Evolutionary conservation across 2,329 filamentous ascomycete species (phyloP), one percentile per base, ranked within the genome.

Genomic region (Colletotrichum sp.): DNA sequence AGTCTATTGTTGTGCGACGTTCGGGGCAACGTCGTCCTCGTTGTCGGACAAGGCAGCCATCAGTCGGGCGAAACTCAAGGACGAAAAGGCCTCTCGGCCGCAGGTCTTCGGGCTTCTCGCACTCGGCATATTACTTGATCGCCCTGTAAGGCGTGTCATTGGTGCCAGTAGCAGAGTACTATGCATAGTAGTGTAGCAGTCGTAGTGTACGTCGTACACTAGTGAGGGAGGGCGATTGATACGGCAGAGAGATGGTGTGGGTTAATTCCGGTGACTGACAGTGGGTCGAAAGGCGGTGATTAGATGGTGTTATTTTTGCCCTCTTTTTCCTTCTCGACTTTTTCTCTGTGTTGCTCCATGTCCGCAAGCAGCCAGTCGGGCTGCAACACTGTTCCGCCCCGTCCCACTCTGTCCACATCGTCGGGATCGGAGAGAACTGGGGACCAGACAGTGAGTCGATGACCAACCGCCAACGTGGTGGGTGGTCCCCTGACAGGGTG

Each of bases 361-460:
- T n/a, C 57, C 9, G 13, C n/a, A 34, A 75, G 30, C 64, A 68
- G 32, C 73, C 69, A 73, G 73, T 75, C 73, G 73, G 73, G 28
- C 73, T 75, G 69, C 64, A 68, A 59, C 24, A 48, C 59, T 26
- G n/a, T 48, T 71, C 57, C 24, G 64, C 57, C 57, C 69, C 70
- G 64, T 68, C 57, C 73, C 73, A 75, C 63, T 68, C 73, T 75
- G 57, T 64, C 73, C 73, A 72, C 73, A 65, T 75, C 16, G 73
- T 75, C 73, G 73, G 73, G 69, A 75, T 68, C 69, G 73, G 69
- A 75, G 30, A 75, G 55, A 59, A 63, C 36, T 67, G 43, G 63
- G 63, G 48, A 63, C 64, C 21, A 28, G 43, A 48, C 55, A 39
- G 30, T 28, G 24, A 43, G 36, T 39, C 57, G 61, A 72, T 68